These are phyloP conservation scores for Apophysomyces variabilis DNA, from an alignment of 371 early-diverging fungal genomes.

Conservation along the genomic window DNA sequence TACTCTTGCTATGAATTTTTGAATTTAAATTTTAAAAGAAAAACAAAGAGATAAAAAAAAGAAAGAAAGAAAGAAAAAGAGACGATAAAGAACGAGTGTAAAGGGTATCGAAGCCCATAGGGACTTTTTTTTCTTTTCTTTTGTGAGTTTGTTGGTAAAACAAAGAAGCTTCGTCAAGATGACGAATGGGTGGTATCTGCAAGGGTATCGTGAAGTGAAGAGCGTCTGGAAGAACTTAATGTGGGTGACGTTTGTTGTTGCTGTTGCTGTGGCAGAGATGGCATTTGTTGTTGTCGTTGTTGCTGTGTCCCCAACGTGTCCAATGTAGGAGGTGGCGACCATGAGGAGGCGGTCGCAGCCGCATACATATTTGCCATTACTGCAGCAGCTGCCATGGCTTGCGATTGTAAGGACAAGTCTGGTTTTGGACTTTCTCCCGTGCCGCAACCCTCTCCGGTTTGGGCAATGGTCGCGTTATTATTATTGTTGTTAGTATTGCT, in stretches of 20 bases:
- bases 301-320: background rate
- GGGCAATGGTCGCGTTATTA: slow-evolving; percentile 5
- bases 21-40: background rate
- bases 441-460: slow-evolving; percentile 1
- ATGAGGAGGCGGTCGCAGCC: background rate
- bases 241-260: slow-evolving; percentile 13
- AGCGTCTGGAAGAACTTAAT: slow-evolving; percentile 6
- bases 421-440: background rate
- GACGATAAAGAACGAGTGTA: slow-evolving; percentile 5
- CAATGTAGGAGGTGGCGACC: slow-evolving; percentile 5
- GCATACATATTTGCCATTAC: slow-evolving; percentile 16
- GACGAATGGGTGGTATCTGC: background rate
- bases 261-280: slow-evolving; percentile 10
- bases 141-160: background rate
- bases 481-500: slow-evolving; percentile 9
- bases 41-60: background rate
- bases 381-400: slow-evolving; percentile 15
- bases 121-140: slow-evolving; percentile 3
- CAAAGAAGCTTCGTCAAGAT: slow-evolving; percentile 4
- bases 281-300: slow-evolving; percentile 11
- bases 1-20: slow-evolving; percentile 9
- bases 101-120: slow-evolving; percentile 9
- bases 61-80: slow-evolving; percentile 1
- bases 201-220: slow-evolving; percentile 8
- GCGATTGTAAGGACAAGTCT: background rate